Percentiles rank a stretch among this genome's conserved stretches.
Evolutionary conservation across 345 rosid genomes (phyloP).

Genomic region (Citrus mangshanensis): DNA sequence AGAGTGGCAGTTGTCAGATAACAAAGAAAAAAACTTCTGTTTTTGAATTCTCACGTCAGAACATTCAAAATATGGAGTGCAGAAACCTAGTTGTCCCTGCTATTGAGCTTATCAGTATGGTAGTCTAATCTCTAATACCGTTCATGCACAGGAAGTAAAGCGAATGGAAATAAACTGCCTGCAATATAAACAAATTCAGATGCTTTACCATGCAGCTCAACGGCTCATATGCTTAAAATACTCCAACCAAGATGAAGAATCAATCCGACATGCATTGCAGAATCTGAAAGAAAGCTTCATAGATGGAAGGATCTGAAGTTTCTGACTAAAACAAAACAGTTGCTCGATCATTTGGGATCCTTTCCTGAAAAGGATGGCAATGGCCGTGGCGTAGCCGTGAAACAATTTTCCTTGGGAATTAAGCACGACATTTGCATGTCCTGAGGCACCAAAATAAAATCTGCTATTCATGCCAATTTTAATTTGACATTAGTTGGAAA

Average conservation of each 20-base stretch:
- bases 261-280: slow-evolving; percentile 66
- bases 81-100: not conserved
- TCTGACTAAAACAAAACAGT: not conserved
- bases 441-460: not conserved
- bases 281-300: slow-evolving; percentile 54
- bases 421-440: not conserved
- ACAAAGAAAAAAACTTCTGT: not conserved
- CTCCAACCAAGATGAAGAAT: slow-evolving; percentile 59
- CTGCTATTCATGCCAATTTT: not conserved
- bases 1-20: not conserved
- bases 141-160: slow-evolving; percentile 48
- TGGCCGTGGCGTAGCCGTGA: not conserved
- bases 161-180: slow-evolving; percentile 64
- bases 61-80: not conserved
- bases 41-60: not conserved
- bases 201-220: slow-evolving; percentile 55
- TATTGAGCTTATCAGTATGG: not conserved
- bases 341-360: not conserved
- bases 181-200: slow-evolving; percentile 44
- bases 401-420: not conserved
- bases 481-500: not conserved
- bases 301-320: slow-evolving; percentile 35
- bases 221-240: slow-evolving; percentile 67
- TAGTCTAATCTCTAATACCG: not conserved
- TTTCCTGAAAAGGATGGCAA: not conserved